Evolutionary conservation across 768 basidiomycete species (phyloP).

Genomic region (Daedalea quercina): DNA sequence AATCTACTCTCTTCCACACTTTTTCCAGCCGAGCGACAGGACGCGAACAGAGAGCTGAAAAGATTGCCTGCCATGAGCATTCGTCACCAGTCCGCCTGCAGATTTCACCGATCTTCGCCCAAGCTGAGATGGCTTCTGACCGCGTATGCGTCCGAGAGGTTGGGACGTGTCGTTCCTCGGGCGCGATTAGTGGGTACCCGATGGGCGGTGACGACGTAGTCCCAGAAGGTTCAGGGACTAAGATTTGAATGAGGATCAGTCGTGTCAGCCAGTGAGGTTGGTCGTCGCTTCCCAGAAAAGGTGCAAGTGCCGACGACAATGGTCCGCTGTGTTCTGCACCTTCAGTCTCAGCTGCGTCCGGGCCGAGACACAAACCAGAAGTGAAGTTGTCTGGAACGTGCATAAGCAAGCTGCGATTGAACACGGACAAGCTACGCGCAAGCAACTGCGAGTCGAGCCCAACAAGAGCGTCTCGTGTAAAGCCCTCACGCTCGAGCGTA

Average conservation of each 20-base stretch:
- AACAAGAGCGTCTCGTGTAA: constrained; percentile 61
- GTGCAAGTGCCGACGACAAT: constrained; percentile 11
- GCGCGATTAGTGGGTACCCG: constrained; percentile 3
- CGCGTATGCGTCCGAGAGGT: constrained; percentile 63
- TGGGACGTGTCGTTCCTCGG: constrained; percentile 18
- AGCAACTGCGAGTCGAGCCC: constrained; percentile 54
- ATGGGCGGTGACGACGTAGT: constrained; percentile 27
- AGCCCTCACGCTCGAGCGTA: constrained; percentile 54
- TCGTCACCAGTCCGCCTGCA: constrained; percentile 71
- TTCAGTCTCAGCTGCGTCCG: constrained; percentile 17
- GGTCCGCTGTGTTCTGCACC: background rate
- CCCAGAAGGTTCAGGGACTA: constrained; percentile 46
- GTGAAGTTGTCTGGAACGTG: constrained; percentile 48
- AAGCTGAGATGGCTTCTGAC: constrained; percentile 64
- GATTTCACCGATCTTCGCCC: constrained; percentile 69
- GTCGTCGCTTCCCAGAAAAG: constrained; percentile 63
- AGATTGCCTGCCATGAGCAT: constrained; percentile 72
- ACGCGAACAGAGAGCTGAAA: constrained; percentile 61
- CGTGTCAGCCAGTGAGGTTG: constrained; percentile 80
- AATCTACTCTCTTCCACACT: constrained; percentile 72
- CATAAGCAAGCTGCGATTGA: constrained; percentile 45
- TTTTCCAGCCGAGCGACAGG: constrained; percentile 74
- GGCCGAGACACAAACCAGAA: constrained; percentile 34
- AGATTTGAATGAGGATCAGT: constrained; percentile 61
- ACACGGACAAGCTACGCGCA: constrained; percentile 55